Evolutionary conservation across 2,329 filamentous ascomycete genomes (phyloP), one percentile per base, ranked within the genome.

Genomic region (Amauroascus verrucosus): DNA sequence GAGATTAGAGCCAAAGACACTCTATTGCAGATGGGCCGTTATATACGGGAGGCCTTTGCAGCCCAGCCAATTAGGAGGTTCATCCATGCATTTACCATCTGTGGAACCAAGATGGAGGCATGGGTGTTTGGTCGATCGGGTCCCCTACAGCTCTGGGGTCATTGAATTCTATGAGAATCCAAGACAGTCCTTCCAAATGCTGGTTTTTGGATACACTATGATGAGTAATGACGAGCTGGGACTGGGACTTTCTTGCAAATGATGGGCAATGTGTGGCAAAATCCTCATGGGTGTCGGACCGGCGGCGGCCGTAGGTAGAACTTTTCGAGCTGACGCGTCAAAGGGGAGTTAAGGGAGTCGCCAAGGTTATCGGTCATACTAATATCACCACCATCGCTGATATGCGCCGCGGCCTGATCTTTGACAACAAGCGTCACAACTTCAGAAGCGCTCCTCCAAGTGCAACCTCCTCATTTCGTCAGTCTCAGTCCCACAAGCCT

Each of bases 121-220:
- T 70, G 59, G 64, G 59, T 68, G 24, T 67, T 67, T 49, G 64
- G 69, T 54, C 62, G 64, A 54, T 69, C 62, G 45, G 63, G 66
- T 8, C 53, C 54, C 6, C n/a, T 70, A 65, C 48, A 67, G 60
- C 59, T 61, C 58, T 18, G 56, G 56, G 32, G 54, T 57, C 46
- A 64, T 69, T 54, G 58, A 70, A 57, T 60, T 69, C 35, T 54
- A 63, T 43, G 54, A 64, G 53, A 56, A 67, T 45, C 60, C 62
- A 7, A 54, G 65, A 54, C 58, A 45, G 45, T 67, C 67, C 38
- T 56, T 67, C 11, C 59, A 56, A 48, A 55, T 62, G 33, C 56
- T 67, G 51, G 52, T 57, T 18, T 30, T 30, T 5, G 59, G 64
- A n/a, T 69, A 69, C 57, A 44, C 54, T 8, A 55, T 67, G 51